These are phyloP conservation scores for Plasmodium vinckei DNA, from an alignment of 169 alveolate species.

Conservation along the genomic window DNA sequence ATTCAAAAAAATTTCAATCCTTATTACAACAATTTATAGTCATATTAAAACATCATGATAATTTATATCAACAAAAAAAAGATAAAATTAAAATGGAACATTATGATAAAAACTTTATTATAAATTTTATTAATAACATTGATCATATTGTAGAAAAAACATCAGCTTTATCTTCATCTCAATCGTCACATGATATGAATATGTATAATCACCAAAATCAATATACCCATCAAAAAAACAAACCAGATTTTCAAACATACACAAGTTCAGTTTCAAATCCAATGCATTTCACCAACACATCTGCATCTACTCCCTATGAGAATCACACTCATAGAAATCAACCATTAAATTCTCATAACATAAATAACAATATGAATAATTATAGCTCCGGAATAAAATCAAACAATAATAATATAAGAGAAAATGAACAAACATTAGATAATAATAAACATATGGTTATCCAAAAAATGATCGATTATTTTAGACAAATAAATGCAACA, in stretches of 20 bases:
- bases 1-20: conserved; percentile 17
- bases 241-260: too few relatives aligned
- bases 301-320: not conserved
- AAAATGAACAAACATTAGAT: not conserved
- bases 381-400: not conserved
- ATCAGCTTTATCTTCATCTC: not conserved
- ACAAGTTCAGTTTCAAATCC: not conserved
- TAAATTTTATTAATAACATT: conserved; percentile 30
- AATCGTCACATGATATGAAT: not conserved
- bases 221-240: not conserved
- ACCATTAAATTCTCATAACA: not conserved
- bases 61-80: conserved; percentile 48
- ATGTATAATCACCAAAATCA: not conserved
- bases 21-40: conserved; percentile 49
- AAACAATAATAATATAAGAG: not conserved
- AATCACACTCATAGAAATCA: not conserved
- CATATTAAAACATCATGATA: conserved; percentile 53
- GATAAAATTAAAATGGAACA: conserved; percentile 34
- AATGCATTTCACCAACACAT: not conserved
- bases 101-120: conserved; percentile 20
- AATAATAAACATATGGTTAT: conserved; percentile 9
- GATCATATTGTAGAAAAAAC: conserved; percentile 21
- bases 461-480: conserved; percentile 27
- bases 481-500: conserved; percentile 2
- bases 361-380: not conserved